A percentile compares a stretch with the other conserved stretches of the same genome.
These are phyloP conservation scores for Chlamydomonas applanata DNA, from an alignment of 139 green algal genomes.

Conservation along the genomic window DNA sequence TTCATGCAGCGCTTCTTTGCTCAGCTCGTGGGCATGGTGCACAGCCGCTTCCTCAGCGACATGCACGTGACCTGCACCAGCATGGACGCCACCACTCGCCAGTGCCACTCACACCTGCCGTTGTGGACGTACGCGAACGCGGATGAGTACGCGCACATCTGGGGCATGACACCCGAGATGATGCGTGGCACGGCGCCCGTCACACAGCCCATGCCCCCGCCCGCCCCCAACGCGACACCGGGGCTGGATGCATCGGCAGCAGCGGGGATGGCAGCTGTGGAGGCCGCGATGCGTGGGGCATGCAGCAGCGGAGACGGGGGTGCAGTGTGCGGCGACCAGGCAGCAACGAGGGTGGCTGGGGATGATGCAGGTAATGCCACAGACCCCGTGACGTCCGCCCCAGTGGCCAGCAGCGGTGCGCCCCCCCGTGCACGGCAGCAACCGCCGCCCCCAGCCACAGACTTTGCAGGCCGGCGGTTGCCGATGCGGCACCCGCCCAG, in stretches of 20 bases:
- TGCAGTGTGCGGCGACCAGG: too few relatives aligned
- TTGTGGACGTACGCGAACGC: background rate
- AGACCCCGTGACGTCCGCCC: too few relatives aligned
- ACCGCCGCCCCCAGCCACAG: background rate
- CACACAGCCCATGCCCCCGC: background rate
- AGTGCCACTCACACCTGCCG: background rate
- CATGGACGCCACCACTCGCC: background rate
- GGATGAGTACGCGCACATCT: background rate
- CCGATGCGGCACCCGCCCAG: too few relatives aligned
- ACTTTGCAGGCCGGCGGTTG: too few relatives aligned
- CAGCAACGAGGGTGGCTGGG: too few relatives aligned
- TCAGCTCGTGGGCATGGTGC: constrained; percentile 11
- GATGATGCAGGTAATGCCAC: too few relatives aligned
- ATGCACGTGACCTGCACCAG: background rate
- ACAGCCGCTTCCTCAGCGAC: constrained; percentile 5
- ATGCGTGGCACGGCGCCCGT: background rate
- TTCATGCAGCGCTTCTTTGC: constrained; percentile 8
- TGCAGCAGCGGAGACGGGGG: too few relatives aligned
- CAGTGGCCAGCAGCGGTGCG: background rate
- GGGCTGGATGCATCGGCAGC: background rate
- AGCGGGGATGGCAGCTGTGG: too few relatives aligned
- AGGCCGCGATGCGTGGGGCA: too few relatives aligned
- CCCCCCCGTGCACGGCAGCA: background rate
- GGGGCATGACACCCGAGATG: background rate
- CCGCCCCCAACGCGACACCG: background rate